These are phyloP conservation scores for Diospyros lotus DNA, from an alignment of 148 eudicot genomes.

Conservation along the genomic window DNA sequence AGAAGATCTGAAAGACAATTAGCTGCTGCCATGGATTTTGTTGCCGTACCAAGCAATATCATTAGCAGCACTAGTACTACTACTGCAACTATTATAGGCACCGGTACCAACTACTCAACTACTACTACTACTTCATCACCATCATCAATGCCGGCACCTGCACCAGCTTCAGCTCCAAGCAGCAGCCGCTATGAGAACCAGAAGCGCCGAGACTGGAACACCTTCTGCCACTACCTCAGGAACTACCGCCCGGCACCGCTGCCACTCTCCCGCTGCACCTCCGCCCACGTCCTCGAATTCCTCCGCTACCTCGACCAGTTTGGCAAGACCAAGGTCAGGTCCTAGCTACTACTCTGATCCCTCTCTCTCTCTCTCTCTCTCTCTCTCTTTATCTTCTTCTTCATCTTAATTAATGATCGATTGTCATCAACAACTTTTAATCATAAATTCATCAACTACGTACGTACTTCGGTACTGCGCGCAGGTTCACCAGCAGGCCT, in stretches of 20 bases:
- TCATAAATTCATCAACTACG: no score
- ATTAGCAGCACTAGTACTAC: background rate
- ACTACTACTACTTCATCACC: background rate
- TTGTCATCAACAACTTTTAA: no score
- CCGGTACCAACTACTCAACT: background rate
- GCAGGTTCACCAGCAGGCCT: background rate
- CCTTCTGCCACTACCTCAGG: slow-evolving; percentile 55
- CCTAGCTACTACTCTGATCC: no score
- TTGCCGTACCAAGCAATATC: background rate
- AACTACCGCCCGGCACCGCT: slow-evolving; percentile 57
- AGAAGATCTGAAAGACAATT: no score
- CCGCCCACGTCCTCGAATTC: slow-evolving; percentile 62
- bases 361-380: no score
- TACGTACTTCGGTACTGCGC: no score
- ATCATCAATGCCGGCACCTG: background rate
- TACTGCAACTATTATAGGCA: no score
- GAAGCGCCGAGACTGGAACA: slow-evolving; percentile 64
- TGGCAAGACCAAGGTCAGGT: slow-evolving; percentile 1
- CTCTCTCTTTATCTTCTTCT: no score
- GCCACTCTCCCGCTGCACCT: slow-evolving; percentile 43
- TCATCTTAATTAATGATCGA: no score
- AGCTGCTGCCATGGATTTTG: background rate
- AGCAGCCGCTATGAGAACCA: slow-evolving; percentile 64
- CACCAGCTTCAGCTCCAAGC: no score
- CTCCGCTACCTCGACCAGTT: slow-evolving; percentile 40